Percentiles rank a stretch among this genome's conserved stretches.
Evolutionary conservation across 805 yeast genomes (phyloP).

Genomic region (Tetrapisispora namnaoensis): DNA sequence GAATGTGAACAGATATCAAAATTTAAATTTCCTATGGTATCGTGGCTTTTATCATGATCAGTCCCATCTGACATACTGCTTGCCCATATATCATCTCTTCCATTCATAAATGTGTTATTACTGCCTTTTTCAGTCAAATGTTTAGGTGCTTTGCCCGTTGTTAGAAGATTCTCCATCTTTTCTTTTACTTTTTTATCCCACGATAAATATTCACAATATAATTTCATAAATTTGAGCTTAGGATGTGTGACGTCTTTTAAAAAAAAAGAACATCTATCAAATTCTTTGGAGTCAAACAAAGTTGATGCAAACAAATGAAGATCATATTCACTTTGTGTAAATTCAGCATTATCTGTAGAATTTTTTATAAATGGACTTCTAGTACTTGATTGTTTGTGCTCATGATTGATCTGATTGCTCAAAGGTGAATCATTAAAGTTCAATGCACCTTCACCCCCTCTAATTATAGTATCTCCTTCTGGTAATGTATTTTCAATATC

Average conservation of each 20-base stretch:
- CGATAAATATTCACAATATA: slow-evolving; percentile 61
- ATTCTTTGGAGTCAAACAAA: slow-evolving; percentile 77
- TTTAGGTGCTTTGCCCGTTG: slow-evolving; percentile 20
- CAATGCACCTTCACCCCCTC: slow-evolving; percentile 1
- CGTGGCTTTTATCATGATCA: slow-evolving; percentile 3
- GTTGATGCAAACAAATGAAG: slow-evolving; percentile 53
- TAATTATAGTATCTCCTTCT: slow-evolving; percentile 1
- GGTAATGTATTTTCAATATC: slow-evolving; percentile 2
- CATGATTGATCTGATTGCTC: slow-evolving; percentile 7
- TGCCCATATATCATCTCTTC: not conserved
- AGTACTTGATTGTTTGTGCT: not conserved
- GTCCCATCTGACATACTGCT: slow-evolving; percentile 1
- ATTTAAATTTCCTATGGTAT: not conserved
- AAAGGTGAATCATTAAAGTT: slow-evolving; percentile 14
- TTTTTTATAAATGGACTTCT: not conserved
- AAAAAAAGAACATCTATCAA: slow-evolving; percentile 59
- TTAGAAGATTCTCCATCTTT: slow-evolving; percentile 58
- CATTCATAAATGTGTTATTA: not conserved
- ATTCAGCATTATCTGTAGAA: slow-evolving; percentile 5
- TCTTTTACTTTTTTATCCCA: slow-evolving; percentile 72
- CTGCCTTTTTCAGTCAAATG: slow-evolving; percentile 3
- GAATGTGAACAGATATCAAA: slow-evolving; percentile 1
- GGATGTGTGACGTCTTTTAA: slow-evolving; percentile 44
- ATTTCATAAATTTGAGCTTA: slow-evolving; percentile 44
- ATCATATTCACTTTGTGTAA: slow-evolving; percentile 32